Base-by-base conservation (phyloP, 768 basidiomycete species). In the Rhizopogon salebrosus region DNA sequence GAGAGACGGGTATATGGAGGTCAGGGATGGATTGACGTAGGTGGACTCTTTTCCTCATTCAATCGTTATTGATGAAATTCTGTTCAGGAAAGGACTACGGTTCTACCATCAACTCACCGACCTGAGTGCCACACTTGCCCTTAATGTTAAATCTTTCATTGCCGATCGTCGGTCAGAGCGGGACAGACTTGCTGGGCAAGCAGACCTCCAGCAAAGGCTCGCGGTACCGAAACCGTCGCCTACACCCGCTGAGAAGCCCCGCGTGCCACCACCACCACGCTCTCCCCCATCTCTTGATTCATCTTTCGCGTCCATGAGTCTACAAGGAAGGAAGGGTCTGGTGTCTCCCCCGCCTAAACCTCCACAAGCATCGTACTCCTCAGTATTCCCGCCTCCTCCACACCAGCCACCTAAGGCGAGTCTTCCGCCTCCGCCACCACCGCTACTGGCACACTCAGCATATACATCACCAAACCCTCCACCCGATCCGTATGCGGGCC, bases 61-160 rank as follows among this genome's bases (percentile, higher is more conserved):
- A 23, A 20, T 48, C 23, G 3, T 54, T 51, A 6, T 62, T 58
- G 39, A 56, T 52, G 45, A 51, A 14, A 50, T 38, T 29, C 22
- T 39, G 11, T 58, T 57, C 64, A 93, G 90, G 11, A 95, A 94
- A 65, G 95, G 95, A 0, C 72, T 92, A 1, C 83, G 87, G 40
- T 99, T 95, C 69, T 98, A 99, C 65, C 76, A 75, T 6, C 91
- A 95, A 57, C 77, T 98, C 13, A 78, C 75, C 0, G 82, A 83
- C 16, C 69, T 95, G 35, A 75, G 83, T 10, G 61, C 70, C 0
- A 79, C 76, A 7, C 77, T 98, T 4, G 72, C 76, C 34, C 68
- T 75, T 4, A 84, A 83, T 52, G 79, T 82, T 3, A 79, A 75
- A 46, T 69, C 74, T 0, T 97, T 87, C 62, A 73, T 92, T 7